Percentiles rank a stretch among this genome's conserved stretches.
These are phyloP conservation scores for Dryas drummondii DNA, from an alignment of 306 rosid species.

Conservation along the genomic window DNA sequence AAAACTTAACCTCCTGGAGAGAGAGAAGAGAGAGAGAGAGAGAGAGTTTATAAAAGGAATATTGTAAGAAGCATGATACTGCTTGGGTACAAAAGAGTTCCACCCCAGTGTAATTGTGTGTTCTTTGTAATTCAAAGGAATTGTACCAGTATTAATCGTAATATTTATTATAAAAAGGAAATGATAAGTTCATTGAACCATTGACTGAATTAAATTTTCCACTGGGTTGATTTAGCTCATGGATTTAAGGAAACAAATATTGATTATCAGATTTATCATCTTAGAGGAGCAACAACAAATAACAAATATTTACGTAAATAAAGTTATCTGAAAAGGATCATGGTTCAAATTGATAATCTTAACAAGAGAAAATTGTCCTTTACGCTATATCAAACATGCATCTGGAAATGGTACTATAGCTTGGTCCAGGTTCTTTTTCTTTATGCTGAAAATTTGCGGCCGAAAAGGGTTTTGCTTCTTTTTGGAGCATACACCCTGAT, in stretches of 20 bases:
- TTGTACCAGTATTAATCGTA: not conserved
- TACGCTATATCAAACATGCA: too few species aligned
- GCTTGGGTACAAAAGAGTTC: slow-evolving; percentile 10
- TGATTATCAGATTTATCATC: too few species aligned
- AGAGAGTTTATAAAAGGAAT: not conserved
- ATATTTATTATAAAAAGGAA: not conserved
- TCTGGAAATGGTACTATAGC: too few species aligned
- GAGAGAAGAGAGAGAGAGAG: not conserved
- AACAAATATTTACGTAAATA: too few species aligned
- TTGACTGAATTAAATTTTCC: not conserved
- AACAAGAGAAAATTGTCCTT: too few species aligned
- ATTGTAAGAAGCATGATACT: not conserved
- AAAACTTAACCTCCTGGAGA: not conserved
- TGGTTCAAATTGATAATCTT: too few species aligned
- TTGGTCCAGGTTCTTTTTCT: not conserved
- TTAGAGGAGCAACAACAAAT: too few species aligned
- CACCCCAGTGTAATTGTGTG: not conserved
- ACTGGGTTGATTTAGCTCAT: too few species aligned
- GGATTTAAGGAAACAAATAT: too few species aligned
- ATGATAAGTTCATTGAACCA: slow-evolving; percentile 5
- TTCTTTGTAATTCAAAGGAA: not conserved
- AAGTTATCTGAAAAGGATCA: too few species aligned
- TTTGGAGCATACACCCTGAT: not conserved
- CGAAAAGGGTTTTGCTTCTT: not conserved
- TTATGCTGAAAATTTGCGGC: not conserved